These are phyloP conservation scores for Gnetum montanum DNA, from an alignment of 75 land plant genomes.

Conservation along the genomic window DNA sequence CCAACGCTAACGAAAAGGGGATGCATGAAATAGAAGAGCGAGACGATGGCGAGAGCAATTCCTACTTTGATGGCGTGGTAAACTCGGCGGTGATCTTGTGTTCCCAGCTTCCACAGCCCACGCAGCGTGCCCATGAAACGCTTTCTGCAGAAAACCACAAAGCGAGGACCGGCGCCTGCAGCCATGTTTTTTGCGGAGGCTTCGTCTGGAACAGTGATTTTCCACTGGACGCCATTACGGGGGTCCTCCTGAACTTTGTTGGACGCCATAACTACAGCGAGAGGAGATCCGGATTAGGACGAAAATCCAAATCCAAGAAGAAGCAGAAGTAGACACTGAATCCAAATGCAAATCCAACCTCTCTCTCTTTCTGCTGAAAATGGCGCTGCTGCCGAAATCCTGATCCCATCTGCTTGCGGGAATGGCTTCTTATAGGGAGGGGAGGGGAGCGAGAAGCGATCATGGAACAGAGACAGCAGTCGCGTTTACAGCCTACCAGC, in stretches of 20 bases:
- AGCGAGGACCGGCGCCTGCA: neutral
- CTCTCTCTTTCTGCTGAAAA: no score
- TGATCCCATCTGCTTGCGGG: neutral
- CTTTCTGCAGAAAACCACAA: neutral
- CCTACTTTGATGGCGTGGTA: slow-evolving; percentile 56
- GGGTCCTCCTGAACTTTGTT: neutral
- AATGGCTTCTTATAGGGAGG: neutral
- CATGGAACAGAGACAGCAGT: neutral
- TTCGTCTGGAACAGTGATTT: neutral
- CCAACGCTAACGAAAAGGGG: slow-evolving; percentile 45
- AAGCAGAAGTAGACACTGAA: no score
- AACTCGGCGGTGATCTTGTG: slow-evolving; percentile 25
- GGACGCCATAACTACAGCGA: neutral
- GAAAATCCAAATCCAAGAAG: neutral
- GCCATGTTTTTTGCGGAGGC: neutral
- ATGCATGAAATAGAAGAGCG: slow-evolving; percentile 38
- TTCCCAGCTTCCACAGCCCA: slow-evolving; percentile 4
- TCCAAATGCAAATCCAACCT: no score
- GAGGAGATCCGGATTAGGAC: neutral
- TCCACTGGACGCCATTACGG: neutral
- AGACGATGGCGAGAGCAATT: slow-evolving; percentile 39
- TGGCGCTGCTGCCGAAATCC: neutral
- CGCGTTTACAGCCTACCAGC: neutral
- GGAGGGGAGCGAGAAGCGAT: neutral
- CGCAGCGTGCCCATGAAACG: no score